Base-by-base conservation (phyloP, 1,139 yeast genomes). In the Ogataea hybrid region DNA sequence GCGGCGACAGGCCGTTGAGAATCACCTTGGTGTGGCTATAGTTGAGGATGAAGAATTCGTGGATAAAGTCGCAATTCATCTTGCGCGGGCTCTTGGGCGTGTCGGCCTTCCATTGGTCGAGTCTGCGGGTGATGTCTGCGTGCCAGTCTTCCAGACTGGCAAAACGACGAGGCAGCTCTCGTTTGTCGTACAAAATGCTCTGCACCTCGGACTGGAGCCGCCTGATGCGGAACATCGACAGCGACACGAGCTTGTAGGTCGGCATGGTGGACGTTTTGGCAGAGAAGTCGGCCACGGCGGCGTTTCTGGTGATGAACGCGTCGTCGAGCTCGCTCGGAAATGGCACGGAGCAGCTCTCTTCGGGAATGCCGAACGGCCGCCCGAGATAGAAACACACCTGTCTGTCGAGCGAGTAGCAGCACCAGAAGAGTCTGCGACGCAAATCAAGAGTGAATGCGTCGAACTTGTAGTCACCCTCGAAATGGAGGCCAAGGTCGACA, bases 361-460 rank as follows among this genome's bases (percentile, higher is more conserved):
- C 90, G 0, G 89, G 85, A 1, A 84, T 80, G 0, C 89, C 88
- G 50, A 81, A 79, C 0, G 90, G 90, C 37, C 89, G 65, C 7
- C 85, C 86, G 44, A 83, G 63, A 56, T 83, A 83, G 45, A 83
- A 79, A 57, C 89, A 81, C 9, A 83, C 75, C 55, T 84, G 90
- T 27, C 97, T 65, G 59, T 89, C 97, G 37, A 89, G 64, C 1
- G 90, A 75, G 61, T 88, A 89, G 0, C 92, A 80, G 59, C 95
- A 84, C 97, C 97, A 89, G 54, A 89, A 88, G 28, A 89, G 64
- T 32, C 96, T 66, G 52, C 96, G 71, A 45, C 95, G 68, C 61
- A 83, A 66, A 56, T 89, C 96, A 22, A 76, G 65, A 0, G 77
- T 70, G 52, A 76, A 81, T 0, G 83, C 73, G 51, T 79, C 80